Evolutionary conservation across 345 rosid genomes (phyloP), one percentile per base, ranked within the genome.

Genomic region (Gossypium ekmanianum): DNA sequence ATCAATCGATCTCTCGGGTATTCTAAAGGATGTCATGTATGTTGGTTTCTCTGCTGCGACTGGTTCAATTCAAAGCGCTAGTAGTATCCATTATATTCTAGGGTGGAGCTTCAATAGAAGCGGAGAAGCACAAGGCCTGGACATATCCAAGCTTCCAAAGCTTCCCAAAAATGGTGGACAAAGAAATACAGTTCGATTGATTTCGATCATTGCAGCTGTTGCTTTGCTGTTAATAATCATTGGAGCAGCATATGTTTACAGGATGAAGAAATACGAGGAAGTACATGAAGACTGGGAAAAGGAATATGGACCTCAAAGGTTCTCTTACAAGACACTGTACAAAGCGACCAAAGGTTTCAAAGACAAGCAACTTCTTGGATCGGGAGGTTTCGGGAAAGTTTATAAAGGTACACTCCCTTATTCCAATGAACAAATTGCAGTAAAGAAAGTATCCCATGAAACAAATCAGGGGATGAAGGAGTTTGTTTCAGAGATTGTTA

Each of bases 51-150:
- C 89, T 0, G 84, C 72, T 5, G 63, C 91, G 43, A 88, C 92
- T 0, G 87, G 89, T 18, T 52, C 84, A 2, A 16, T 79, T 16
- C 14, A 68, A 8, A 79, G 84, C 50, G 26, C 39, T 34, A 34
- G 39, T 34, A 34, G 76, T 39, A 51, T 75, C 50, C 94, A 90
- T 18, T 74, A 83, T 11, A 66, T 92, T 50, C 73, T 84, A 52
- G 93, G 97, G 29, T 91, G 94, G 92, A 91, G 94, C 78, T 91
- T 84, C 76, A 84, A 34, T 50, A 68, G 63, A 47, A 86, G 81
- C 13, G 90, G 88, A 26, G 76, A 75, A 79, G 86, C 88, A 48
- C 43, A 79, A 39, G 78, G 72, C 14, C 78, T 92, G 18, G 74
- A 78, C 18, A 62, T 87, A 11, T 82, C 88, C 5, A 79, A 77